A percentile compares a stretch with the other conserved stretches of the same genome.
Conservation (phyloP, 345 rosid species). For the Noccaea bulbosa region DNA sequence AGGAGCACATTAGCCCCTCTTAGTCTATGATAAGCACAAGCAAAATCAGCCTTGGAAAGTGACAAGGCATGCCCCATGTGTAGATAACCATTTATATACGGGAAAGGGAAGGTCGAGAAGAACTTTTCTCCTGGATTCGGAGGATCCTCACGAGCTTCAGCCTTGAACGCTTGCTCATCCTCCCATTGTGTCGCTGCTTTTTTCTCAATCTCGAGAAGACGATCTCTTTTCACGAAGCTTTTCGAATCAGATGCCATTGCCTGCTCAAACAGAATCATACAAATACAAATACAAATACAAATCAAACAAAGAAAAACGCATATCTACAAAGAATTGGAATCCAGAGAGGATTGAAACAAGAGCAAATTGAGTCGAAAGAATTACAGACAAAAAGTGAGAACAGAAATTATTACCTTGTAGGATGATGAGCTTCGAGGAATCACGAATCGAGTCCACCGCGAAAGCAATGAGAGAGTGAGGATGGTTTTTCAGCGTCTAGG, state of each 20-base stretch:
- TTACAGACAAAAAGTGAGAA: not conserved
- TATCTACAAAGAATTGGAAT: not conserved
- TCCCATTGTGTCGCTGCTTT: conserved; percentile 50
- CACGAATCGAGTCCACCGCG: too few species aligned
- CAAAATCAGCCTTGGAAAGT: conserved; percentile 82
- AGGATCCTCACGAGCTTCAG: conserved; percentile 57
- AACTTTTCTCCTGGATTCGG: conserved; percentile 71
- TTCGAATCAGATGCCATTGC: conserved; percentile 67
- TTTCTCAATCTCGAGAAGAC: conserved; percentile 64
- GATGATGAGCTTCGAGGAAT: conserved; percentile 7
- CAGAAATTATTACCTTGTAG: conserved; percentile 12
- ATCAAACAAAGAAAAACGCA: not conserved
- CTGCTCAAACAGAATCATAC: conserved; percentile 38
- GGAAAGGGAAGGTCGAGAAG: conserved; percentile 78
- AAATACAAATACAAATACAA: too few species aligned
- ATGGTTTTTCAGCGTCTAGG: too few species aligned
- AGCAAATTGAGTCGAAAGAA: not conserved
- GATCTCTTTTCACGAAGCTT: conserved; percentile 68
- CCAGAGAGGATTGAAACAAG: conserved; percentile 5
- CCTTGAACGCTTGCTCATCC: conserved; percentile 64
- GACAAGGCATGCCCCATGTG: conserved; percentile 88
- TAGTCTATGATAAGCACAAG: conserved; percentile 87
- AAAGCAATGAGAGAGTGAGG: too few species aligned
- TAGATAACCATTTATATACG: conserved; percentile 81
- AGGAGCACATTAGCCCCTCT: conserved; percentile 83